A percentile compares a stretch with the other conserved stretches of the same genome.
Conservation (phyloP, 2,329 filamentous ascomycete species). For the Claviceps lovelessii region DNA sequence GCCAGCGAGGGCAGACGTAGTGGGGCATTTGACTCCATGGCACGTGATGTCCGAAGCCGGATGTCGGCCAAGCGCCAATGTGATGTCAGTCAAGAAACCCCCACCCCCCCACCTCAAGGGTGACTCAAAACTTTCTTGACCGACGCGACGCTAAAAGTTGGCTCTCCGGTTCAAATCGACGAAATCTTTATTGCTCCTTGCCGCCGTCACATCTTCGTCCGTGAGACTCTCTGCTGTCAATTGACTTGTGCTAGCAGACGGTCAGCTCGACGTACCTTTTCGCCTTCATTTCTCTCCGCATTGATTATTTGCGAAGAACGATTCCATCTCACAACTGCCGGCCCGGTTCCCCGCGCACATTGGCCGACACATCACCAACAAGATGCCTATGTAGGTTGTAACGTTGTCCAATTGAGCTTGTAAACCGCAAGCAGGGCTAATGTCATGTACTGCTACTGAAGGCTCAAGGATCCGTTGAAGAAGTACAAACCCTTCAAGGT, state of each 20-base stretch:
- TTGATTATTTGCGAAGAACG: not conserved
- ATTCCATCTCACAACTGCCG: not conserved
- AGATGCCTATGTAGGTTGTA: not conserved
- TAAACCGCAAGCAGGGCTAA: not conserved
- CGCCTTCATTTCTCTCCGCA: not conserved
- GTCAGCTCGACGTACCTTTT: not conserved
- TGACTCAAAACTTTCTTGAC: not conserved
- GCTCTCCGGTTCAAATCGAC: not conserved
- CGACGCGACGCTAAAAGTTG: not conserved
- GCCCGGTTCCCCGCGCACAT: not conserved
- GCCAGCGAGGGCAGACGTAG: no score
- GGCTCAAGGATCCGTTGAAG: not conserved
- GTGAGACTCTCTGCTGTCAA: not conserved
- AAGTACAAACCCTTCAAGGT: constrained; percentile 1
- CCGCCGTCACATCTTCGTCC: not conserved
- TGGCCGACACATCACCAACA: not conserved
- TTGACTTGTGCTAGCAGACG: not conserved
- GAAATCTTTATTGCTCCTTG: not conserved
- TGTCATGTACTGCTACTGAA: not conserved
- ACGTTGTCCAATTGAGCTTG: not conserved
- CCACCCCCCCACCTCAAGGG: not conserved
- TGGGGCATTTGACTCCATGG: no score
- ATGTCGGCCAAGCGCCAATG: not conserved
- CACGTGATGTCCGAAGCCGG: no score
- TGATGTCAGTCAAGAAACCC: not conserved